Evolutionary conservation across 1,284 basidiomycete genomes (phyloP), one percentile per base, ranked within the genome.

Genomic region (Apiotrichum veenhuisii): DNA sequence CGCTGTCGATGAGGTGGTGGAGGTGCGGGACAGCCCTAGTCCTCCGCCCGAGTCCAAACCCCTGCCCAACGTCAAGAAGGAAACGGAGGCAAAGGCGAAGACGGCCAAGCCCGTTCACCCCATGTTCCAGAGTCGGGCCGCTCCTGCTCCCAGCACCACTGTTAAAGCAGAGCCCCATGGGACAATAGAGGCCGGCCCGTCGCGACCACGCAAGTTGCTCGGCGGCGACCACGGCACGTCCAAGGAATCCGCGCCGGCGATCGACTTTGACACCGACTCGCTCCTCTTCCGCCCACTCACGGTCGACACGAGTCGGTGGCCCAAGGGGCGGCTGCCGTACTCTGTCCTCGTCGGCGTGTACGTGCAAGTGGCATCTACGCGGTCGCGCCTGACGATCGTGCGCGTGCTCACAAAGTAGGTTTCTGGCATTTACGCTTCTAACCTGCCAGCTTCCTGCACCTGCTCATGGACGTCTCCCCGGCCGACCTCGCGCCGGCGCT

Each of bases 341-440:
- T 84, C 87, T 2, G 88, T 94, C 65, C 82, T 96, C 23, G 85
- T 86, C 0, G 85, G 87, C 63, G 83, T 88, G 0, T 85, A 95
- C 38, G 82, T 84, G 9, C 82, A 84, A 33, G 78, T 95, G 14
- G 86, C 85, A 1, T 78, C 82, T 26, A 96, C 92, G 0, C 83
- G 87, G 25, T 93, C 90, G 17, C 84, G 93, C n/a, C 86, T 89
- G 44, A 75, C 81, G 33, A 95, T 96, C 62, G 78, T 87, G 43
- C 85, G 91, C 59, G 84, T 85, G 17, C 77, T 96, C 54, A 91
- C 90, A 25, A 96, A 96, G 77, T 77, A 46, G 64, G 75, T 64
- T n/a, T n/a, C n/a, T n/a, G n/a, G n/a, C n/a, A n/a, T n/a, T n/a
- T n/a, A n/a, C n/a, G 62, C 76, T 25, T 9, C 26, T 23, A 4